Conservation (phyloP, 129 eudicot species). For the Centaurea solstitialis region DNA sequence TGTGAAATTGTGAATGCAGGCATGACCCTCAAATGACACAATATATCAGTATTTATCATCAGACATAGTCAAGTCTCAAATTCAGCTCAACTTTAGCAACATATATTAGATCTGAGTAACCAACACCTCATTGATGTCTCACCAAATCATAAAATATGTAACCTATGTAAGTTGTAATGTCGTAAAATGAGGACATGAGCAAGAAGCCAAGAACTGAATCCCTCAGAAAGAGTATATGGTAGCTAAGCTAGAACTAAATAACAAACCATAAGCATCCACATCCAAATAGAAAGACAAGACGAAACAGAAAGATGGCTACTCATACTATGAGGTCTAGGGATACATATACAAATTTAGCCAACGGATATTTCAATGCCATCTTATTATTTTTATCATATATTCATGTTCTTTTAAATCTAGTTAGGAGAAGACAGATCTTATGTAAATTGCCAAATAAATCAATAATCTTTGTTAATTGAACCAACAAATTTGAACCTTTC, state of each 20-base stretch:
- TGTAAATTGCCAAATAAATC: not conserved
- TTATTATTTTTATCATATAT: not conserved
- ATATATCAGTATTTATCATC: not conserved
- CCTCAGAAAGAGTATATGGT: not conserved
- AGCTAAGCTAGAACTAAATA: not conserved
- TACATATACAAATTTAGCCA: not conserved
- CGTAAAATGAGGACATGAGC: not conserved
- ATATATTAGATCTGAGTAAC: not conserved
- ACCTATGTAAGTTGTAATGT: not conserved
- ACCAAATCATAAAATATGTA: not conserved
- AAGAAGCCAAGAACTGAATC: not conserved
- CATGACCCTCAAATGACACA: not conserved
- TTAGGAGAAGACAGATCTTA: not conserved
- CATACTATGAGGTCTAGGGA: not conserved
- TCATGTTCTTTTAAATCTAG: not conserved
- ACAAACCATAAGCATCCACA: not conserved
- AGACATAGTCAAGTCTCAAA: not conserved
- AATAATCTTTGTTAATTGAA: not conserved
- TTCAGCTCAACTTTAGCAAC: not conserved
- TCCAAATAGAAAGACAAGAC: not conserved
- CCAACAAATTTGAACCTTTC: slow-evolving; percentile 8
- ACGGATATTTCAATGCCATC: not conserved
- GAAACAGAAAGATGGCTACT: not conserved
- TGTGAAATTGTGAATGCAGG: not conserved
- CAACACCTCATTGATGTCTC: not conserved